Percentiles rank a stretch among this genome's conserved stretches.
These are phyloP conservation scores for Amanita molliuscula DNA, from an alignment of 768 basidiomycete species.

Conservation along the genomic window DNA sequence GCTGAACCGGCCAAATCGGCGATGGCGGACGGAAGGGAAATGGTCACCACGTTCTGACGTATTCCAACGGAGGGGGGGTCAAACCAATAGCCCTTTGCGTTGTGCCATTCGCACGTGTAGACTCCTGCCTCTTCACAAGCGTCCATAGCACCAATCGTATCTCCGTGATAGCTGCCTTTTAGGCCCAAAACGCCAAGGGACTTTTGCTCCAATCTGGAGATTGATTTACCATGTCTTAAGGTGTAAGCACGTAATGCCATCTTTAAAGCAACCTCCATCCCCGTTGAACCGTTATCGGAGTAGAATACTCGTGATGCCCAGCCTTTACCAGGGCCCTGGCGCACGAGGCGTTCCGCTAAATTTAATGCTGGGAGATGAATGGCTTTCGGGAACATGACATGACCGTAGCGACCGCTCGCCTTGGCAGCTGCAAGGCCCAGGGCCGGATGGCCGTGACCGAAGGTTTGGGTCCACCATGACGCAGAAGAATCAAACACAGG, in stretches of 20 bases:
- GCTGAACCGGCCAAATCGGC: conserved; percentile 19
- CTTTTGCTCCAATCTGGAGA: conserved; percentile 29
- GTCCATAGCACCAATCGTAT: conserved; percentile 97
- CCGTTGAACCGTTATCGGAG: conserved; percentile 92
- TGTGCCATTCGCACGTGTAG: conserved; percentile 94
- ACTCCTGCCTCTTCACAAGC: conserved; percentile 78
- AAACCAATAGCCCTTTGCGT: conserved; percentile 88
- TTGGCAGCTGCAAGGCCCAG: conserved; percentile 81
- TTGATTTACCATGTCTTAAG: conserved; percentile 21
- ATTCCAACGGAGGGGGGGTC: conserved; percentile 77
- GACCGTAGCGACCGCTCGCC: conserved; percentile 90
- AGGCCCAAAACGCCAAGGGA: conserved; percentile 73
- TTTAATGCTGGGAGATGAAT: conserved; percentile 78
- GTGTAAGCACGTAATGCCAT: conserved; percentile 81
- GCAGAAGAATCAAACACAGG: conserved; percentile 83
- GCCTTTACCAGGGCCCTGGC: conserved; percentile 68
- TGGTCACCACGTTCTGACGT: conserved; percentile 42
- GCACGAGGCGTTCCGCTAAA: conserved; percentile 71
- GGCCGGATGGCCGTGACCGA: conserved; percentile 73
- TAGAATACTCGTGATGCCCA: conserved; percentile 93
- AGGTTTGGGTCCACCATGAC: conserved; percentile 96
- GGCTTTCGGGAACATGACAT: conserved; percentile 92
- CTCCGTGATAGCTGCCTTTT: conserved; percentile 93
- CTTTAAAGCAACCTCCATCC: conserved; percentile 95
- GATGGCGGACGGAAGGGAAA: conserved; percentile 45